Percentiles rank a stretch among this genome's conserved stretches.
phyloP scores from a whole-genome alignment of 495 filamentous ascomycete species.

The Elasticomyces elasticus region DNA sequence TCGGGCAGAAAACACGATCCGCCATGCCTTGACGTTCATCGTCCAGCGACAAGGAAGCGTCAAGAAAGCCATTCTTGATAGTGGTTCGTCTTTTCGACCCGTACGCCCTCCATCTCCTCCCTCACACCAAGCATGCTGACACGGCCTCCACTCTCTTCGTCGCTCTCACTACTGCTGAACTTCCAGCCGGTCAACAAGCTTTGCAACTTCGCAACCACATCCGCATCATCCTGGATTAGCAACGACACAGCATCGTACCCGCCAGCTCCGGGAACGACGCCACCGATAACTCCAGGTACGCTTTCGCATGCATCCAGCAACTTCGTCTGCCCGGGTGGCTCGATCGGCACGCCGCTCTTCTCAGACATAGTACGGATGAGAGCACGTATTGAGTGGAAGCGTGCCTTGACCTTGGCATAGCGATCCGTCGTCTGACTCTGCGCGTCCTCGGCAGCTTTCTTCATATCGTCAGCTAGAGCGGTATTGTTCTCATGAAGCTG shows the following conservation, averaged over 20 bases:
- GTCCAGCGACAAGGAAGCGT: too few relatives aligned
- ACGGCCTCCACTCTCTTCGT: conserved; percentile 49
- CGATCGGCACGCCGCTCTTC: conserved; percentile 72
- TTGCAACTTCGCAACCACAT: conserved; percentile 53
- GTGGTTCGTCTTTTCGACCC: conserved; percentile 49
- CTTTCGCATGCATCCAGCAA: conserved; percentile 64
- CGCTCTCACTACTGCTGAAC: conserved; percentile 32
- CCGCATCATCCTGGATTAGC: conserved; percentile 61
- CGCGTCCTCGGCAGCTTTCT: conserved; percentile 23
- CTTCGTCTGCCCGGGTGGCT: conserved; percentile 74
- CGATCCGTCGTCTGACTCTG: conserved; percentile 16
- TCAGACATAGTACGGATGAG: conserved; percentile 66
- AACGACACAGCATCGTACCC: conserved; percentile 87
- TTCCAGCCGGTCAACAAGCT: conserved; percentile 57
- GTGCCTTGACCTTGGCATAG: conserved; percentile 19
- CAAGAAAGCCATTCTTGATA: conserved; percentile 51
- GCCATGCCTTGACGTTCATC: too few relatives aligned
- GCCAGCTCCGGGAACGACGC: conserved; percentile 88
- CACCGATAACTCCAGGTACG: conserved; percentile 74
- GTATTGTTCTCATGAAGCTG: conserved; percentile 66
- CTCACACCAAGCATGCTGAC: conserved; percentile 71
- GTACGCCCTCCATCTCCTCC: conserved; percentile 79
- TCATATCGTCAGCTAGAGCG: conserved; percentile 46
- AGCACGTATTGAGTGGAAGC: conserved; percentile 44
- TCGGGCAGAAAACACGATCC: too few relatives aligned